These are phyloP conservation scores for Umbelopsis sp. DNA, from an alignment of 371 early-diverging fungal genomes.

Conservation along the genomic window DNA sequence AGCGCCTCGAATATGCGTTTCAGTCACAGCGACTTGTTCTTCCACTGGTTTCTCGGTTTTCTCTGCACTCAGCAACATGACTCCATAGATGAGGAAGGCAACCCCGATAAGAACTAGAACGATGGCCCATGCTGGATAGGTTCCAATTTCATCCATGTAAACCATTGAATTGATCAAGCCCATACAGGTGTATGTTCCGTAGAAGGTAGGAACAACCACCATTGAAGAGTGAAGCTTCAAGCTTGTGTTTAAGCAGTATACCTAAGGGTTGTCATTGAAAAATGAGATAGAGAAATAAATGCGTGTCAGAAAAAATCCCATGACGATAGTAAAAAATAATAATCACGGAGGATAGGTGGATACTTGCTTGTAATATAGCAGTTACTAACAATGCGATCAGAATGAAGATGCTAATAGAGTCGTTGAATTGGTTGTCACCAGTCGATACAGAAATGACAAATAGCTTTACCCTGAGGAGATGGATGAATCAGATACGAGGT, in stretches of 20 bases:
- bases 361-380: constrained; percentile 42
- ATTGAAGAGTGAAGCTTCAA: constrained; percentile 53
- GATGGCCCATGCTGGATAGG: constrained; percentile 44
- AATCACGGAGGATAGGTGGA: background rate
- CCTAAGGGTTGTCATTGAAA: constrained; percentile 23
- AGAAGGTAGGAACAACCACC: constrained; percentile 54
- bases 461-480: constrained; percentile 30
- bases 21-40: constrained; percentile 19
- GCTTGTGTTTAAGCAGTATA: constrained; percentile 54
- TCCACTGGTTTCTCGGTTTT: constrained; percentile 22
- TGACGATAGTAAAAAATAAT: no score
- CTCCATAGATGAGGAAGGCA: constrained; percentile 33
- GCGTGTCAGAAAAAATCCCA: no score
- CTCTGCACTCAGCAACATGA: constrained; percentile 33
- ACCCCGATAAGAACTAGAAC: constrained; percentile 41
- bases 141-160: constrained; percentile 42
- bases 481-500: background rate
- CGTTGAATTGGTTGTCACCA: constrained; percentile 41
- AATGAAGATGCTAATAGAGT: constrained; percentile 41
- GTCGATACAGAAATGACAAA: constrained; percentile 36
- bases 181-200: constrained; percentile 50
- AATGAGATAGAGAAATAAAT: no score
- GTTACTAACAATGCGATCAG: constrained; percentile 41
- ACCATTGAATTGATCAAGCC: constrained; percentile 51
- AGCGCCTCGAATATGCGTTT: background rate